These are phyloP conservation scores for Alternaria angustiovoidea DNA, from an alignment of 2,329 filamentous ascomycete genomes.

Conservation along the genomic window DNA sequence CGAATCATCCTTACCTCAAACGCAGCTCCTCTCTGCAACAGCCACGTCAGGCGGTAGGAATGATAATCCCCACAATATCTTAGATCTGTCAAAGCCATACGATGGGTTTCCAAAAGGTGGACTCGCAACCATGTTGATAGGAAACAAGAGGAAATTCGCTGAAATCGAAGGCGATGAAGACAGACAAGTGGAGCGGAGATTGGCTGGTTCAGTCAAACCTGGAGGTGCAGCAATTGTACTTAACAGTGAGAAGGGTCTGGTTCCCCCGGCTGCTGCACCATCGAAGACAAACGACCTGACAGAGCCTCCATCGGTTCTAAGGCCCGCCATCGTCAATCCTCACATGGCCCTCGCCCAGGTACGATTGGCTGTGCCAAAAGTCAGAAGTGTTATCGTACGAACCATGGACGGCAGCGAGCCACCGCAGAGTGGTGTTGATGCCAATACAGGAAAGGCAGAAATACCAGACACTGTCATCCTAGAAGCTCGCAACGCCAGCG, in stretches of 20 bases:
- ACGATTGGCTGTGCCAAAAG: slow-evolving; percentile 84
- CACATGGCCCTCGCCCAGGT: slow-evolving; percentile 82
- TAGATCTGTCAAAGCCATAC: slow-evolving; percentile 93
- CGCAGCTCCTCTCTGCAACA: slow-evolving; percentile 81
- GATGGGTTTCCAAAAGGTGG: slow-evolving; percentile 92
- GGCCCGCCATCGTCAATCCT: slow-evolving; percentile 86
- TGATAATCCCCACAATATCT: slow-evolving; percentile 79
- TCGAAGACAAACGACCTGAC: slow-evolving; percentile 45
- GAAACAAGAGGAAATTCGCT: slow-evolving; percentile 88
- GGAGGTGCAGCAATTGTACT: slow-evolving; percentile 78
- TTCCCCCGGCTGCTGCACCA: slow-evolving; percentile 72
- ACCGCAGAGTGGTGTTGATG: slow-evolving; percentile 56
- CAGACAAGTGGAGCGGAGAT: slow-evolving; percentile 65
- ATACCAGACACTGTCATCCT: slow-evolving; percentile 75
- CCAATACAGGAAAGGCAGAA: slow-evolving; percentile 53
- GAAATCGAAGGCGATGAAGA: slow-evolving; percentile 80
- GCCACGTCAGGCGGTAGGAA: slow-evolving; percentile 67
- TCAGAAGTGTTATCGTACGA: slow-evolving; percentile 82
- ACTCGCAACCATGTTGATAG: slow-evolving; percentile 82
- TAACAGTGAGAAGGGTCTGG: slow-evolving; percentile 79
- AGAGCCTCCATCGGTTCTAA: slow-evolving; percentile 79
- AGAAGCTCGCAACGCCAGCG: slow-evolving; percentile 84
- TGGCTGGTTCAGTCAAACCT: slow-evolving; percentile 66
- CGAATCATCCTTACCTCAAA: slow-evolving; percentile 86
- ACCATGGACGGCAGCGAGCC: slow-evolving; percentile 73